Conservation (phyloP, 768 basidiomycete species). For the Podaxis pistillaris region DNA sequence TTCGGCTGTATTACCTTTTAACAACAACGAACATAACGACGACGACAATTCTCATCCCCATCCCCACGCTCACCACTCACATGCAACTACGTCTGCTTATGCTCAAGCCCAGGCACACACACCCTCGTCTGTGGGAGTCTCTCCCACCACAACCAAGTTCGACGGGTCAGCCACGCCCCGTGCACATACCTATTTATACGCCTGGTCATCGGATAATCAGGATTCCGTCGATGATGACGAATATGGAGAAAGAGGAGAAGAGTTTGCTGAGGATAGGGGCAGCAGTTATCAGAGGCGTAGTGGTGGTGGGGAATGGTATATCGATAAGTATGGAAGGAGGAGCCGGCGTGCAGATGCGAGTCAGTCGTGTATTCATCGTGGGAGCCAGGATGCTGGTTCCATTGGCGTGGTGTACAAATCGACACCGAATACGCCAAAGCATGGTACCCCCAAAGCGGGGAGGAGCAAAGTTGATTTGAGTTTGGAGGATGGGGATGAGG, state of each 20-base stretch:
- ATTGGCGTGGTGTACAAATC: conserved; percentile 3
- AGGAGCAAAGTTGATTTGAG: conserved; percentile 16
- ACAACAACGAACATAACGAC: neutral
- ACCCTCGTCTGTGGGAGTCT: conserved; percentile 5
- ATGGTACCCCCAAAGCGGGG: neutral
- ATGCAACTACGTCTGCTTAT: neutral
- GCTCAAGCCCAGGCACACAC: neutral
- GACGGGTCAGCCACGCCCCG: conserved; percentile 9
- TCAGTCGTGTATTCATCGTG: conserved; percentile 24
- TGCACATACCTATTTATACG: conserved; percentile 3
- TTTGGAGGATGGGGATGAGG: conserved; percentile 9
- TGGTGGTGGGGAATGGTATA: conserved; percentile 21
- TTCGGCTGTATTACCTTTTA: neutral
- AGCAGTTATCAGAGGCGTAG: conserved; percentile 17
- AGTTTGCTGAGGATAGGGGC: conserved; percentile 22
- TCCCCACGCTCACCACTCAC: no score
- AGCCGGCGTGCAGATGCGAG: conserved; percentile 16
- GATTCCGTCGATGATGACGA: conserved; percentile 9
- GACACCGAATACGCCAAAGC: neutral
- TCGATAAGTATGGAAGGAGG: conserved; percentile 19
- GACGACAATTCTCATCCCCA: no score
- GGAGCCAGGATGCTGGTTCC: neutral
- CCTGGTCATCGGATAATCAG: conserved; percentile 8
- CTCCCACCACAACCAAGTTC: neutral
- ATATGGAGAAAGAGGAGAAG: neutral